A percentile compares a stretch with the other conserved stretches of the same genome.
Evolutionary conservation across 2,329 filamentous ascomycete species (phyloP).

Genomic region (Fusarium circinatum): DNA sequence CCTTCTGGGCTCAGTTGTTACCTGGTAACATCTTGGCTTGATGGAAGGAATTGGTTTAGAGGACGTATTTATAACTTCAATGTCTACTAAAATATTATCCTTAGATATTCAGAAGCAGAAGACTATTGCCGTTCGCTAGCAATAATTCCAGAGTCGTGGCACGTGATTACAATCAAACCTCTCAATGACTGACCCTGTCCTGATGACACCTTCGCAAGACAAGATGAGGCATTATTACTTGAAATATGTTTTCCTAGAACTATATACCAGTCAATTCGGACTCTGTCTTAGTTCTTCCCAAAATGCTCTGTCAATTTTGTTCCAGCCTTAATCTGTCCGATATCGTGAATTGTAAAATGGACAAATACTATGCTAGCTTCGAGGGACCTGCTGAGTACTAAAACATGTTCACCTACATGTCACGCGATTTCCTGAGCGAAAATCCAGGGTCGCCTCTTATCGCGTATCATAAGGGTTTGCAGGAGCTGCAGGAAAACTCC

Average conservation of each 20-base stretch:
- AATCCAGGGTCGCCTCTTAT: not conserved
- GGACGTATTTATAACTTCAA: not conserved
- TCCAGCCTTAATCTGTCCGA: not conserved
- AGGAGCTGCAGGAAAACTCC: not conserved
- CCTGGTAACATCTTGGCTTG: fast-evolving
- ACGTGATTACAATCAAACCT: not conserved
- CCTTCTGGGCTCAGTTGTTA: not conserved
- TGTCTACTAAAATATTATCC: not conserved
- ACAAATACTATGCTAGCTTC: not conserved
- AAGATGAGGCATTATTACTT: not conserved
- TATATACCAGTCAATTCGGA: too few relatives aligned
- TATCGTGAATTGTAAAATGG: not conserved
- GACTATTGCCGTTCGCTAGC: not conserved
- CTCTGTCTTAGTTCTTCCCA: too few relatives aligned
- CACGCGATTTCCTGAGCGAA: not conserved
- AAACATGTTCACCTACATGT: not conserved
- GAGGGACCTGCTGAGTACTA: not conserved
- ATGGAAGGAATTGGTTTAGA: fast-evolving
- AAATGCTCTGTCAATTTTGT: not conserved
- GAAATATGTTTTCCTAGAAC: too few relatives aligned
- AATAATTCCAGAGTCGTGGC: not conserved
- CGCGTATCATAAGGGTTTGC: fast-evolving
- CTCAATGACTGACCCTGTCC: too few relatives aligned
- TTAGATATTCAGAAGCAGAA: not conserved
- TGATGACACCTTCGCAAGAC: not conserved